These are phyloP conservation scores for Skeletonema costatum DNA, from an alignment of 108 stramenopile genomes.

Conservation along the genomic window DNA sequence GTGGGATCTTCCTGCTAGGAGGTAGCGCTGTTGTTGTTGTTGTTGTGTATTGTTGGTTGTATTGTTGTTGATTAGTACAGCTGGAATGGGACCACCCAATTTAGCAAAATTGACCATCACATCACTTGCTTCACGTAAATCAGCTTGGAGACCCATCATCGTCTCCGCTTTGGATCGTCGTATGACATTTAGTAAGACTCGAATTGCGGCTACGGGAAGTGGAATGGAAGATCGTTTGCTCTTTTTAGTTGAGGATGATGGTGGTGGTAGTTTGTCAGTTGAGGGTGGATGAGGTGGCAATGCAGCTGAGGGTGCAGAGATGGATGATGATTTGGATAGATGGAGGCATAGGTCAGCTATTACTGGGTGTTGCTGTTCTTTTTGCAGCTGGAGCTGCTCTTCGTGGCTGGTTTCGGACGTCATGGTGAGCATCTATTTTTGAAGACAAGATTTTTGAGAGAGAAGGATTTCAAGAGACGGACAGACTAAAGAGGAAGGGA, in stretches of 20 bases:
- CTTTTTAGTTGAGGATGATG: constrained; percentile 7
- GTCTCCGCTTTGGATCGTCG: constrained; percentile 75
- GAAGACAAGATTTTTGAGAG: too few species aligned
- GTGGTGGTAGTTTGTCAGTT: background rate
- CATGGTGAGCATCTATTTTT: background rate
- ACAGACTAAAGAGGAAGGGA: too few species aligned
- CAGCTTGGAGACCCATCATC: constrained; percentile 90
- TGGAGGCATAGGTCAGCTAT: constrained; percentile 36
- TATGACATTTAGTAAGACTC: constrained; percentile 83
- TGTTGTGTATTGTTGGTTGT: background rate
- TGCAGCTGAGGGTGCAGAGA: background rate
- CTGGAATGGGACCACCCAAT: constrained; percentile 24
- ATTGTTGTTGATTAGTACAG: background rate
- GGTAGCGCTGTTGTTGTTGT: background rate
- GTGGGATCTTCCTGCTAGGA: constrained; percentile 55
- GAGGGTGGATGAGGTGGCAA: background rate
- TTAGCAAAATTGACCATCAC: constrained; percentile 65
- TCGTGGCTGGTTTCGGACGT: constrained; percentile 5
- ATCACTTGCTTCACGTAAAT: constrained; percentile 69
- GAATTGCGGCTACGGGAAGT: constrained; percentile 89
- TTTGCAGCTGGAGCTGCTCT: background rate
- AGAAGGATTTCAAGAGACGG: too few species aligned
- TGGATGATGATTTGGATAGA: constrained; percentile 13
- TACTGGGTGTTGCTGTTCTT: constrained; percentile 27
- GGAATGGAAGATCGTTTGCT: constrained; percentile 49